Conservation (phyloP, 352 stramenopile species). For the Phytophthora ohioensis region DNA sequence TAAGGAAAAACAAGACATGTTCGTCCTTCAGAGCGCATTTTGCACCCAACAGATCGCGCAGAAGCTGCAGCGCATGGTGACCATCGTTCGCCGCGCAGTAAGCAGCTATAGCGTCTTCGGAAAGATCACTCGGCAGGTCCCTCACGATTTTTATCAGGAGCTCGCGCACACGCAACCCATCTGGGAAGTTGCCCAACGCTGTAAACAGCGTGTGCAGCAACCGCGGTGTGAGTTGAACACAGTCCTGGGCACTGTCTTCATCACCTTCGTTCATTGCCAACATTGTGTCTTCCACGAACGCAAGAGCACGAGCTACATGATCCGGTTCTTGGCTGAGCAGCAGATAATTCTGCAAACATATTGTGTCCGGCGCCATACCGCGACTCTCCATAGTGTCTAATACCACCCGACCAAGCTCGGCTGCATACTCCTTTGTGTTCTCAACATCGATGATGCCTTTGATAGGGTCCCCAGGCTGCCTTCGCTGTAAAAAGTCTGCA, state of each 20-base stretch:
- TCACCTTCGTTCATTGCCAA: slow-evolving; percentile 10
- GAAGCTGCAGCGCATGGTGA: slow-evolving; percentile 44
- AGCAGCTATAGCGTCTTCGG: slow-evolving; percentile 57
- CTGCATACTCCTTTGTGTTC: slow-evolving; percentile 22
- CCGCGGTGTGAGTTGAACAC: slow-evolving; percentile 47
- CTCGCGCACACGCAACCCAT: slow-evolving; percentile 46
- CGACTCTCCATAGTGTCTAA: slow-evolving; percentile 50
- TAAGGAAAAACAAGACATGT: slow-evolving; percentile 70
- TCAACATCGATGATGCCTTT: slow-evolving; percentile 1
- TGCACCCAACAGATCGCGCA: slow-evolving; percentile 45
- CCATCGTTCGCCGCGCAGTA: slow-evolving; percentile 60
- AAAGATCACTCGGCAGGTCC: slow-evolving; percentile 46
- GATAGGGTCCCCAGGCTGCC: neutral
- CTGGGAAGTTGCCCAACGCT: slow-evolving; percentile 41
- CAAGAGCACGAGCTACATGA: slow-evolving; percentile 47
- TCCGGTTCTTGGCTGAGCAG: slow-evolving; percentile 45
- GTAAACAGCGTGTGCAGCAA: slow-evolving; percentile 69
- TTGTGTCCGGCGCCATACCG: slow-evolving; percentile 45
- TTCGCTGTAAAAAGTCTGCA: slow-evolving; percentile 37
- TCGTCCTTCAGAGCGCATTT: slow-evolving; percentile 56
- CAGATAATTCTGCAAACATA: slow-evolving; percentile 58
- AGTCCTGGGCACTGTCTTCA: slow-evolving; percentile 3
- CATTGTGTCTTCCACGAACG: slow-evolving; percentile 47
- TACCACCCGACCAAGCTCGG: slow-evolving; percentile 34
- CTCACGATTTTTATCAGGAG: slow-evolving; percentile 59